phyloP scores from a whole-genome alignment of 352 stramenopile species.

The Globisporangium echinulatum region DNA sequence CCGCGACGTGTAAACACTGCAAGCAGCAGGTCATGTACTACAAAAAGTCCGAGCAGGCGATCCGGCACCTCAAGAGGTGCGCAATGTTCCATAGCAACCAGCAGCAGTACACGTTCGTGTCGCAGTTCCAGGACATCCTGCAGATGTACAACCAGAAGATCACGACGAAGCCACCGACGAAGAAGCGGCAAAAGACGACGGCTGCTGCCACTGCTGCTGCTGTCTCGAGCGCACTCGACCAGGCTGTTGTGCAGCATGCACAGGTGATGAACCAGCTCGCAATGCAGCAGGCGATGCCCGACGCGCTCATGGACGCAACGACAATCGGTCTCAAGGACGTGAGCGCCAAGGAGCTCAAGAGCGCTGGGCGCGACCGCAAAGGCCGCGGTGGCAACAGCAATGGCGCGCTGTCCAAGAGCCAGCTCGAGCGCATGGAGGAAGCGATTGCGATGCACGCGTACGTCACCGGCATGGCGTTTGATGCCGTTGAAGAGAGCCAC shows the following conservation, averaged over 20 bases:
- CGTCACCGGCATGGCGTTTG: constrained; percentile 73
- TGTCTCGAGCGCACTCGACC: constrained; percentile 29
- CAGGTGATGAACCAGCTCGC: constrained; percentile 67
- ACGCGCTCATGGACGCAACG: constrained; percentile 58
- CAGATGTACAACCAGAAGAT: constrained; percentile 83
- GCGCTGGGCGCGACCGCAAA: constrained; percentile 26
- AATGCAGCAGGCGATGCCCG: constrained; percentile 65
- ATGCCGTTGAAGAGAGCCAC: constrained; percentile 65
- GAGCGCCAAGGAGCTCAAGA: constrained; percentile 25
- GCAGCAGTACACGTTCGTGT: constrained; percentile 77
- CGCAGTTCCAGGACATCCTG: constrained; percentile 74
- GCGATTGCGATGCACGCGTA: constrained; percentile 79
- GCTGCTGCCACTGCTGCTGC: constrained; percentile 8
- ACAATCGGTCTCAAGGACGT: constrained; percentile 53
- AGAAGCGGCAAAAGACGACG: constrained; percentile 52
- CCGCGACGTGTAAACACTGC: constrained; percentile 77
- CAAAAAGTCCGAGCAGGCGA: constrained; percentile 83
- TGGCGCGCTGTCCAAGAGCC: constrained; percentile 46
- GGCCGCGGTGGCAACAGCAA: constrained; percentile 18
- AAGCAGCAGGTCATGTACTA: constrained; percentile 84
- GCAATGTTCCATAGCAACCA: constrained; percentile 71
- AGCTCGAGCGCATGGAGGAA: constrained; percentile 71
- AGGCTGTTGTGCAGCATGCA: constrained; percentile 51
- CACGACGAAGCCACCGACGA: constrained; percentile 49
- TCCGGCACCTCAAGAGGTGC: constrained; percentile 80